Evolutionary conservation across 345 rosid genomes (phyloP).

Genomic region (Citrus cavaleriei): DNA sequence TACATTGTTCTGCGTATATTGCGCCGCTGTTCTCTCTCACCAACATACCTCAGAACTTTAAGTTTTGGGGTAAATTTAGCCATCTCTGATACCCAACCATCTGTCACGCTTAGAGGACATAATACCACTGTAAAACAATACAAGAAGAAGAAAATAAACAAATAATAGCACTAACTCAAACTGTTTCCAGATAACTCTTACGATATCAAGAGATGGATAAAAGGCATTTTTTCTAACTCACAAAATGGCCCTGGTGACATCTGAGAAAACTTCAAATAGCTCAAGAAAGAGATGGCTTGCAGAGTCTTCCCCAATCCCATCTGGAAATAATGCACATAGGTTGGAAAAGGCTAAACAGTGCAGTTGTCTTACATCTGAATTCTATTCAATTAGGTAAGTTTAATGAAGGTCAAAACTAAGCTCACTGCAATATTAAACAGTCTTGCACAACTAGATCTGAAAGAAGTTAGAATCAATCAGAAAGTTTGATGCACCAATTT

Average conservation of each 20-base stretch:
- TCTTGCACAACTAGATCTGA: neutral
- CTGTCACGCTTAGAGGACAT: slow-evolving; percentile 85
- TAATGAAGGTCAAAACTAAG: neutral
- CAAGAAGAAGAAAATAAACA: neutral
- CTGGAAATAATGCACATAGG: slow-evolving; percentile 33
- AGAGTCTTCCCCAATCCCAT: slow-evolving; percentile 94
- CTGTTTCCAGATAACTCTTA: neutral
- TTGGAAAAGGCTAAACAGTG: neutral
- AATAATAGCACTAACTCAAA: neutral
- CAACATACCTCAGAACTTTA: slow-evolving; percentile 67
- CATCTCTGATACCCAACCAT: slow-evolving; percentile 81
- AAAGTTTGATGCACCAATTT: neutral
- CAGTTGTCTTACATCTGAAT: neutral
- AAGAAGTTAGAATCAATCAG: neutral
- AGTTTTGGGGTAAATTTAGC: slow-evolving; percentile 63
- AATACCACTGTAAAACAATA: slow-evolving; percentile 55
- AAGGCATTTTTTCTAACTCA: slow-evolving; percentile 36
- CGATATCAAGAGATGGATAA: slow-evolving; percentile 2
- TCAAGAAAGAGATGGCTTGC: slow-evolving; percentile 73
- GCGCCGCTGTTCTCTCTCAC: slow-evolving; percentile 62
- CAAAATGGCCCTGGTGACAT: slow-evolving; percentile 60
- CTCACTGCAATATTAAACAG: neutral
- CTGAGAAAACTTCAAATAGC: slow-evolving; percentile 64
- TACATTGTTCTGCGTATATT: slow-evolving; percentile 46
- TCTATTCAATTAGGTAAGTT: neutral